phyloP scores from a whole-genome alignment of 208 protist genomes.

The Trypanosoma caninum region DNA sequence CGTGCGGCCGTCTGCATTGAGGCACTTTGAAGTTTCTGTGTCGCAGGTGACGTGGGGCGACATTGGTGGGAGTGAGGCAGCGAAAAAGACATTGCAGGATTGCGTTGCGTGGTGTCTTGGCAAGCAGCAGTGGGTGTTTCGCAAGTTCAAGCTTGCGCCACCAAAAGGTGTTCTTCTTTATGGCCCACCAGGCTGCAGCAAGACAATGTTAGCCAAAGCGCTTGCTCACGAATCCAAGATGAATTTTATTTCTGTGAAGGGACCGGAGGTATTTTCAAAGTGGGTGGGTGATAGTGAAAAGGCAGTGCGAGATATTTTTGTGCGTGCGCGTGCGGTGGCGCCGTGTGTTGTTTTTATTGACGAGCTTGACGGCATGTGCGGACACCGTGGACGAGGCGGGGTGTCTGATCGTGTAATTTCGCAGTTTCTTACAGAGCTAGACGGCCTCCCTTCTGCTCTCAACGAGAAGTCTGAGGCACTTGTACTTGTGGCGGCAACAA shows the following conservation, averaged over 20 bases:
- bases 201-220: conserved; percentile 97
- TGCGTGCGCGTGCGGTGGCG: conserved; percentile 98
- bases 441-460: conserved; percentile 99
- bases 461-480: too few relatives aligned
- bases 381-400: conserved; percentile 94
- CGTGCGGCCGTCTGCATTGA: conserved; percentile 99
- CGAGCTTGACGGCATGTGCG: conserved; percentile 99
- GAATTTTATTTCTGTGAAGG: conserved; percentile 99
- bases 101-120: conserved; percentile 99
- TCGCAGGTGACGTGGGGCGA: conserved; percentile 99
- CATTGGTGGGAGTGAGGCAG: conserved; percentile 98
- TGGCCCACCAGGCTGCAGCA: conserved; percentile 99
- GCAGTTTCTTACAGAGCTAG: conserved; percentile 99
- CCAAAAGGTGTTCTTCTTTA: conserved; percentile 98
- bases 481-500: conserved; percentile 99
- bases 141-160: conserved; percentile 99
- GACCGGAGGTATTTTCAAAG: conserved; percentile 99
- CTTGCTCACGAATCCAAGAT: conserved; percentile 99
- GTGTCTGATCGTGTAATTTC: conserved; percentile 99
- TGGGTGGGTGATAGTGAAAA: conserved; percentile 99
- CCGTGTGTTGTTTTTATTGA: conserved; percentile 99
- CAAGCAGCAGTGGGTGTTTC: conserved; percentile 99
- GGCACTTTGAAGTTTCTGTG: conserved; percentile 99
- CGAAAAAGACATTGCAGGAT: conserved; percentile 99
- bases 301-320: conserved; percentile 99